Conservation (phyloP, 73 alveolate species). For the Effrenium voratum region DNA sequence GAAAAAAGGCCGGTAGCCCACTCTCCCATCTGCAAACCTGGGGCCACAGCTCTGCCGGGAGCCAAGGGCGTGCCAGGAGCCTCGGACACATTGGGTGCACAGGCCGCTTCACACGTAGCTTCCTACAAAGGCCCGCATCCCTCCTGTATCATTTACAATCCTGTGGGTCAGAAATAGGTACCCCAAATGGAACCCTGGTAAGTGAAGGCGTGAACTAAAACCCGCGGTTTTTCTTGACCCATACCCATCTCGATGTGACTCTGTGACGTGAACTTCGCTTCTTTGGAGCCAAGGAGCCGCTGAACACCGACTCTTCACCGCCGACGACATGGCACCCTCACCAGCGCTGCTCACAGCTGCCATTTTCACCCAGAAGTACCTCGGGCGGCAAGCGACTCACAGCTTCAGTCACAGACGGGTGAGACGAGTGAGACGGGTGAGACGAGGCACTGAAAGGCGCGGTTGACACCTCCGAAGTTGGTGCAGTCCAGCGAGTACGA, state of each 20-base stretch:
- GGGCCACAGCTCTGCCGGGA: constrained; percentile 28
- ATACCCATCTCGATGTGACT: too few relatives aligned
- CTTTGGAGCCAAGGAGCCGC: background rate
- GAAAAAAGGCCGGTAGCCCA: too few relatives aligned
- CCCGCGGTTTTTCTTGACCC: too few relatives aligned
- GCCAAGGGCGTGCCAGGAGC: constrained; percentile 65
- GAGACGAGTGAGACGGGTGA: background rate
- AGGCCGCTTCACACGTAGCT: background rate
- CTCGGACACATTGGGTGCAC: background rate
- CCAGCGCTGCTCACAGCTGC: constrained; percentile 89
- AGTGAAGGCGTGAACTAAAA: too few relatives aligned
- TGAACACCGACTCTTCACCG: constrained; percentile 78
- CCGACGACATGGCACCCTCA: constrained; percentile 78
- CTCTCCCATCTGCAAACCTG: background rate
- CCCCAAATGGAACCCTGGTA: too few relatives aligned
- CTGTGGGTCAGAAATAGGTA: too few relatives aligned
- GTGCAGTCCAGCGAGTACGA: constrained; percentile 79
- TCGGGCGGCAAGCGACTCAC: background rate
- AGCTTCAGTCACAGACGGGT: background rate
- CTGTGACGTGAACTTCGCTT: background rate
- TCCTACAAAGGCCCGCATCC: too few relatives aligned
- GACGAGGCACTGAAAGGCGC: background rate
- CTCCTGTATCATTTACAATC: too few relatives aligned
- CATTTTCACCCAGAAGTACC: constrained; percentile 89
- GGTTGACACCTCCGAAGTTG: constrained; percentile 41